A percentile compares a stretch with the other conserved stretches of the same genome.
Evolutionary conservation across 2,329 filamentous ascomycete species (phyloP).

Genomic region (Exophiala phaeomuriformis): DNA sequence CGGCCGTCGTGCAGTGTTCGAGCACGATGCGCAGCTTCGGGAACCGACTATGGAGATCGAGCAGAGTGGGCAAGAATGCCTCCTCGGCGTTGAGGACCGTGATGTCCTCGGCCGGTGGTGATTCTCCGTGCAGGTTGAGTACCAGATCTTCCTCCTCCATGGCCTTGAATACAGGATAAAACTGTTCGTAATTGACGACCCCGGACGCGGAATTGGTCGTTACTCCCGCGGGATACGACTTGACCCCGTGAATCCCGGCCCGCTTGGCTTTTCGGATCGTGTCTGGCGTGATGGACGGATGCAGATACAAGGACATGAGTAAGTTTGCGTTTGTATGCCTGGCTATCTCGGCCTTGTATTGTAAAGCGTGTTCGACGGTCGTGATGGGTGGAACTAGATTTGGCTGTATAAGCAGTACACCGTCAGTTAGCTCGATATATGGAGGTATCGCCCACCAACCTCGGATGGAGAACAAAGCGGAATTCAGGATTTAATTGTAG

Average conservation of each 20-base stretch:
- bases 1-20: constrained; percentile 79
- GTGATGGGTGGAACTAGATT: constrained; percentile 60
- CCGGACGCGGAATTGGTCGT: constrained; percentile 52
- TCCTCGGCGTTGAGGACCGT: constrained; percentile 63
- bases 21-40: constrained; percentile 57
- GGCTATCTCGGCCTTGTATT: constrained; percentile 48
- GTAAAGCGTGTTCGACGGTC: constrained; percentile 55
- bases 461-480: too few species aligned
- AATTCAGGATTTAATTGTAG: too few species aligned
- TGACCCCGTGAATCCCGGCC: constrained; percentile 60
- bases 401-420: constrained; percentile 41
- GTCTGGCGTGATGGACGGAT: constrained; percentile 57
- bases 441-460: too few species aligned
- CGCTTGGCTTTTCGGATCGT: constrained; percentile 65
- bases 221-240: constrained; percentile 40
- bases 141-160: constrained; percentile 80
- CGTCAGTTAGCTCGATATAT: too few species aligned
- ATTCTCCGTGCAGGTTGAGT: constrained; percentile 91
- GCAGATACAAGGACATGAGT: constrained; percentile 66
- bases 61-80: constrained; percentile 72
- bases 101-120: constrained; percentile 44
- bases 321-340: constrained; percentile 48
- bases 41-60: constrained; percentile 65
- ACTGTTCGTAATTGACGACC: constrained; percentile 39
- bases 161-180: constrained; percentile 64